Conservation (phyloP, 2,329 filamentous ascomycete species). For the Metarhizium album region DNA sequence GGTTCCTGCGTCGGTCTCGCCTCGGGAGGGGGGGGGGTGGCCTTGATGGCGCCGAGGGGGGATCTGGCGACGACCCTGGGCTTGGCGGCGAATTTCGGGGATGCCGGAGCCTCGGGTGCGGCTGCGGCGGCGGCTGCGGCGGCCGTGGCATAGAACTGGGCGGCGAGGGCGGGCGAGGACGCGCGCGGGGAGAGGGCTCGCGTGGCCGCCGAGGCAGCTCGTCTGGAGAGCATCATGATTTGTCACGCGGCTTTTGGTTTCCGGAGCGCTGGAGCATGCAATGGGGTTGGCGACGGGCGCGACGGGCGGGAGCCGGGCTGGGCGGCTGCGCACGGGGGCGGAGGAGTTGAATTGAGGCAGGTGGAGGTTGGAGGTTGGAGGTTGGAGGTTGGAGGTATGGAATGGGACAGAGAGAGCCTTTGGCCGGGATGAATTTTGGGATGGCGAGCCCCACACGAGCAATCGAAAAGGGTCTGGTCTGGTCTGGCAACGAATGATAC, state of each 20-base stretch:
- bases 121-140: neutral
- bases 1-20: conserved; percentile 8
- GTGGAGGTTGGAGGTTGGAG: neutral
- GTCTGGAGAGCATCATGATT: conserved; percentile 18
- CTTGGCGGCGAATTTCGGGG: conserved; percentile 1
- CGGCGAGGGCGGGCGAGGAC: conserved; percentile 11
- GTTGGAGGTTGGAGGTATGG: too few relatives aligned
- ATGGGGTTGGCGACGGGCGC: neutral
- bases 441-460: too few relatives aligned
- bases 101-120: too few relatives aligned
- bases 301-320: neutral
- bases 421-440: too few relatives aligned
- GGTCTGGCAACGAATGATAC: too few relatives aligned
- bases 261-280: neutral
- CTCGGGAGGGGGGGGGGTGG: neutral
- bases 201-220: conserved; percentile 12
- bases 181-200: conserved; percentile 9
- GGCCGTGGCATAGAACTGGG: conserved; percentile 13
- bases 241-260: neutral
- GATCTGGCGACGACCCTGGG: neutral
- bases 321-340: too few relatives aligned
- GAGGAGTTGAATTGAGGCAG: neutral
- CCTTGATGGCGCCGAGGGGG: neutral
- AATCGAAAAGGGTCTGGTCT: too few relatives aligned
- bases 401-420: too few relatives aligned